These are phyloP conservation scores for Syzygium syzygioides DNA, from an alignment of 441 rosid genomes.

Conservation along the genomic window DNA sequence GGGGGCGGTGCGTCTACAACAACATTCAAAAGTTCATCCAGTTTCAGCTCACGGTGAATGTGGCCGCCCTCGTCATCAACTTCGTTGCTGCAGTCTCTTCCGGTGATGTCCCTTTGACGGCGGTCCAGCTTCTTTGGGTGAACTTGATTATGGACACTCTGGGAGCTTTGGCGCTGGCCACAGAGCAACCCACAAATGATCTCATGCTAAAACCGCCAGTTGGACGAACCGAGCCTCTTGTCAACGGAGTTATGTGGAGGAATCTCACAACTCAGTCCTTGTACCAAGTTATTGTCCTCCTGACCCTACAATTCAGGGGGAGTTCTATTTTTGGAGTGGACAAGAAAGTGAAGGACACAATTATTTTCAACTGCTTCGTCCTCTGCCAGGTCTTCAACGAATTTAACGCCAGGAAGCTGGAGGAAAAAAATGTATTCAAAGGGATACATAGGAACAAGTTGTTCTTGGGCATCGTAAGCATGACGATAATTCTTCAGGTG, in stretches of 20 bases:
- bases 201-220: neutral
- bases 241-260: conserved; percentile 12
- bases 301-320: neutral
- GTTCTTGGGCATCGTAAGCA: neutral
- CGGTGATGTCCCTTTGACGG: neutral
- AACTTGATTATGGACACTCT: conserved; percentile 9
- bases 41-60: conserved; percentile 9
- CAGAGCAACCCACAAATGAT: conserved; percentile 1
- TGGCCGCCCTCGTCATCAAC: conserved; percentile 3
- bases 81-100: neutral
- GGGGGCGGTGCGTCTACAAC: conserved; percentile 10
- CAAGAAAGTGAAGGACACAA: neutral
- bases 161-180: conserved; percentile 9
- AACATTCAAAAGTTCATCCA: conserved; percentile 12
- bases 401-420: neutral
- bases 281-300: neutral
- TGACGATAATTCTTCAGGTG: neutral
- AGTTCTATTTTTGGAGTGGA: neutral
- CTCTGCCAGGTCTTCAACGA: neutral
- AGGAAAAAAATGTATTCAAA: neutral
- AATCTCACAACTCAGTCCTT: neutral
- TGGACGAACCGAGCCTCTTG: neutral
- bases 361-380: neutral
- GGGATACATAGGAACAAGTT: neutral
- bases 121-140: conserved; percentile 7